Evolutionary conservation across 2,329 filamentous ascomycete species (phyloP), one percentile per base, ranked within the genome.

Genomic region (Coleophoma crateriformis): DNA sequence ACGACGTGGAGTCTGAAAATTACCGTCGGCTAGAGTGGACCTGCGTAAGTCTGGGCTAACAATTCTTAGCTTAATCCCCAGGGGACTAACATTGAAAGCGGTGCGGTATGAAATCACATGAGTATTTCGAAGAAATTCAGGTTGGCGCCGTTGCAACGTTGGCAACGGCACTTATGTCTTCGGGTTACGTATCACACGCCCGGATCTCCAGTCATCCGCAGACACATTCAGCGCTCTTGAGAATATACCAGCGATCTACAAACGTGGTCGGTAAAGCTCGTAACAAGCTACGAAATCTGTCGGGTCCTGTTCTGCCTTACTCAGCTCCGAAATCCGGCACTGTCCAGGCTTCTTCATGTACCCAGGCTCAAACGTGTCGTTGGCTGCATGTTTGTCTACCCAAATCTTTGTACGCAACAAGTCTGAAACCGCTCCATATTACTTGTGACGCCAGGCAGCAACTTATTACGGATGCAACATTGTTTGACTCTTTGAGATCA

Each of bases 361-460:
- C n/a, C 11, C 15, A 20, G 6, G 15, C 39, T 13, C 39, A 17
- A 41, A 19, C 11, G n/a, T 39, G 37, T 15, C 37, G 50, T 14
- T 47, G 41, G 40, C 12, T 49, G 7, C 43, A 52, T 17, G 15
- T 52, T 32, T 52, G 47, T 17, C 15, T 49, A 12, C 47, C 49
- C 27, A 47, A 47, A 17, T 35, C 17, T 17, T 39, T 47, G 13
- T 45, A 38, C 33, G 47, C 50, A 7, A 52, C 44, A 2, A 49
- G 42, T 10, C 13, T 49, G 20, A 43, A 47, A 12, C 38, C 47
- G 7, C 20, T 47, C 2, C 47, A 52, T 35, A 39, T 52, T 7
- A 49, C 38, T 12, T 47, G 41, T n/a, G 47, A 52, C 12, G 44
- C 45, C 13, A 6, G 45, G 17, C 32, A 44, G 33, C 46, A 49